These are phyloP conservation scores for Gossypium sturtianum DNA, from an alignment of 345 rosid species.

Conservation along the genomic window DNA sequence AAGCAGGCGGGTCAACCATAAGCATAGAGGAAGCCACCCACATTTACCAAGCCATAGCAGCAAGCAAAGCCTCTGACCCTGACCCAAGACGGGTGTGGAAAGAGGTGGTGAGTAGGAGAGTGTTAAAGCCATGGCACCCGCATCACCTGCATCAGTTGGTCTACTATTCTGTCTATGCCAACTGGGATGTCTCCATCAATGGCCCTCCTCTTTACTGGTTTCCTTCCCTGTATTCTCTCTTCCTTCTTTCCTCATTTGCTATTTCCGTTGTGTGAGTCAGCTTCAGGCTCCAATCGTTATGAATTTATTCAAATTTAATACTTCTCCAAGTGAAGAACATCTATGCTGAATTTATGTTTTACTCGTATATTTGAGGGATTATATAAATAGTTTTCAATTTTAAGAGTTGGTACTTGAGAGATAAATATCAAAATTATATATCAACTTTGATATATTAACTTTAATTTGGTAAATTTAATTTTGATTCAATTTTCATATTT, in stretches of 20 bases:
- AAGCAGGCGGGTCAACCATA: slow-evolving; percentile 45
- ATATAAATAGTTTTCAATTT: too few relatives aligned
- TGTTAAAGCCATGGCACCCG: slow-evolving; percentile 65
- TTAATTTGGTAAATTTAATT: too few relatives aligned
- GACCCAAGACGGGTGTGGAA: slow-evolving; percentile 55
- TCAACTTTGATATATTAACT: too few relatives aligned
- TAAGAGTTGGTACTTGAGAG: too few relatives aligned
- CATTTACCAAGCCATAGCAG: slow-evolving; percentile 25
- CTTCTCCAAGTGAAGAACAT: too few relatives aligned
- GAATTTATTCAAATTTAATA: background rate
- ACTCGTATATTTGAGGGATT: too few relatives aligned
- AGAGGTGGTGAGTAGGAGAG: slow-evolving; percentile 34
- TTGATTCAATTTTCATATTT: too few relatives aligned
- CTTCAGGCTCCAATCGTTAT: background rate
- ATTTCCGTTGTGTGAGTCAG: background rate
- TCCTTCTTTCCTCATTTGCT: background rate
- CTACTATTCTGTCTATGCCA: slow-evolving; percentile 57
- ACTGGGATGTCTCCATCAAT: slow-evolving; percentile 54
- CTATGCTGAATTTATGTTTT: too few relatives aligned
- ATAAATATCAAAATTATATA: too few relatives aligned
- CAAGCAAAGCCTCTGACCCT: slow-evolving; percentile 16
- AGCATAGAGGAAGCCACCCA: slow-evolving; percentile 35
- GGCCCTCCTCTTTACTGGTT: slow-evolving; percentile 89
- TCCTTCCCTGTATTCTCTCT: slow-evolving; percentile 56
- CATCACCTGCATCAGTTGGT: slow-evolving; percentile 65